Percentiles rank a stretch among this genome's conserved stretches.
phyloP scores from a whole-genome alignment of 306 rosid genomes.

The Sechiopsis laciniata region DNA sequence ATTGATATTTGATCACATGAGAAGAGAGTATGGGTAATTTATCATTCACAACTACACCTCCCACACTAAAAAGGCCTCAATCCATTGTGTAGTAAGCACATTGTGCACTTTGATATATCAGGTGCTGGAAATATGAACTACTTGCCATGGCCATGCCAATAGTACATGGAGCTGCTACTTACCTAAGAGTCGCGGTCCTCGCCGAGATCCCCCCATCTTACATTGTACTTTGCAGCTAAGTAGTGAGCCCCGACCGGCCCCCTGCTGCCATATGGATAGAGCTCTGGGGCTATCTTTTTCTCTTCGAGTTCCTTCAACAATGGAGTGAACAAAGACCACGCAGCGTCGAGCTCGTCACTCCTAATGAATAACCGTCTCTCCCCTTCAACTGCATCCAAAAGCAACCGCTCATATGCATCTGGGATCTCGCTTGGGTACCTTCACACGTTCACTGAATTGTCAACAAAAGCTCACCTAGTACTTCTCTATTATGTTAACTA shows the following conservation, averaged over 20 bases:
- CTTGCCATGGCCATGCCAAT: slow-evolving; percentile 8
- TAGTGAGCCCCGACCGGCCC: slow-evolving; percentile 96
- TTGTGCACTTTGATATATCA: not conserved
- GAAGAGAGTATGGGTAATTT: not conserved
- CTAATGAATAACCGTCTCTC: slow-evolving; percentile 86
- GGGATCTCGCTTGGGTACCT: slow-evolving; percentile 87
- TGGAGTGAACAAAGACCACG: slow-evolving; percentile 89
- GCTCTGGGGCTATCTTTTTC: slow-evolving; percentile 85
- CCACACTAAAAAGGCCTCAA: not conserved
- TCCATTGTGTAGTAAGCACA: slow-evolving; percentile 11
- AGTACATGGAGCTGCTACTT: slow-evolving; percentile 2
- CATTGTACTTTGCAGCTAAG: slow-evolving; percentile 81
- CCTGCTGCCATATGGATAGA: slow-evolving; percentile 87
- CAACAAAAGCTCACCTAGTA: not conserved
- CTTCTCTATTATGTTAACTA: not conserved
- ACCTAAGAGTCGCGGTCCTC: slow-evolving; percentile 37
- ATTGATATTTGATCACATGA: slow-evolving; percentile 14
- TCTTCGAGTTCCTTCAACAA: slow-evolving; percentile 78
- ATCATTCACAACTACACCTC: not conserved
- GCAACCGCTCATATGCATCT: slow-evolving; percentile 91
- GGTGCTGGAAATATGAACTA: not conserved
- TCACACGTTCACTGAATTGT: slow-evolving; percentile 29
- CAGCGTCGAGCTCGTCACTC: slow-evolving; percentile 94
- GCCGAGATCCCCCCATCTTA: slow-evolving; percentile 80
- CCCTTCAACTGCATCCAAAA: slow-evolving; percentile 89